phyloP scores from a whole-genome alignment of 345 rosid species.

The Cardamine resedifolia region DNA sequence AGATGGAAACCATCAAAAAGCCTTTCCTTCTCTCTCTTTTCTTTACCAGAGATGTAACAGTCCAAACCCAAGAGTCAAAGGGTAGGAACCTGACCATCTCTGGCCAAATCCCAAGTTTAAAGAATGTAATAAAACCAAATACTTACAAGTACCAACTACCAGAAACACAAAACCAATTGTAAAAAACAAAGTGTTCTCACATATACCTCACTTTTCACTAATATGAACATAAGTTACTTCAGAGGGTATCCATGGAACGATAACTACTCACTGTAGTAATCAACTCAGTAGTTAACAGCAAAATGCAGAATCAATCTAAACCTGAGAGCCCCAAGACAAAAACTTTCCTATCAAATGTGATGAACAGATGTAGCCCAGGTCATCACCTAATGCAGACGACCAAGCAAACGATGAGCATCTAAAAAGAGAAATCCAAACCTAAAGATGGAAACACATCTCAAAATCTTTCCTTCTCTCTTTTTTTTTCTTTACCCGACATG shows the following conservation, averaged over 20 bases:
- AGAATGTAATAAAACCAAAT: background rate
- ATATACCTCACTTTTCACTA: background rate
- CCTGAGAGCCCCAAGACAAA: background rate
- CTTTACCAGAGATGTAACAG: slow-evolving; percentile 56
- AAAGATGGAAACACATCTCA: slow-evolving; percentile 19
- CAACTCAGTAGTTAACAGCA: too few species aligned
- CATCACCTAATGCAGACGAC: slow-evolving; percentile 21
- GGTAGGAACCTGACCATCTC: slow-evolving; percentile 47
- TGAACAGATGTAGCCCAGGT: slow-evolving; percentile 37
- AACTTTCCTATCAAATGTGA: slow-evolving; percentile 15
- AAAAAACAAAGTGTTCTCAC: background rate
- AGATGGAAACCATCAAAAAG: slow-evolving; percentile 45
- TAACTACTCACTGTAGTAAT: too few species aligned
- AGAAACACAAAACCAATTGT: background rate
- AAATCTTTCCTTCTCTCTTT: background rate
- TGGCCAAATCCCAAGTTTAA: background rate
- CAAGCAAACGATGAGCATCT: slow-evolving; percentile 40
- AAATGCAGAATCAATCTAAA: too few species aligned
- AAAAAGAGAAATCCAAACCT: slow-evolving; percentile 23
- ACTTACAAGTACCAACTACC: too few species aligned
- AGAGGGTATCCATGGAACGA: background rate
- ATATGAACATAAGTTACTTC: background rate
- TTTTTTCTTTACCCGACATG: slow-evolving; percentile 31
- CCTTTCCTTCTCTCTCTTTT: slow-evolving; percentile 35
- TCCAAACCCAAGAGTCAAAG: slow-evolving; percentile 30